A percentile compares a stretch with the other conserved stretches of the same genome.
phyloP scores from a whole-genome alignment of 2,329 filamentous ascomycete species.

The Trichoderma semiorbis region DNA sequence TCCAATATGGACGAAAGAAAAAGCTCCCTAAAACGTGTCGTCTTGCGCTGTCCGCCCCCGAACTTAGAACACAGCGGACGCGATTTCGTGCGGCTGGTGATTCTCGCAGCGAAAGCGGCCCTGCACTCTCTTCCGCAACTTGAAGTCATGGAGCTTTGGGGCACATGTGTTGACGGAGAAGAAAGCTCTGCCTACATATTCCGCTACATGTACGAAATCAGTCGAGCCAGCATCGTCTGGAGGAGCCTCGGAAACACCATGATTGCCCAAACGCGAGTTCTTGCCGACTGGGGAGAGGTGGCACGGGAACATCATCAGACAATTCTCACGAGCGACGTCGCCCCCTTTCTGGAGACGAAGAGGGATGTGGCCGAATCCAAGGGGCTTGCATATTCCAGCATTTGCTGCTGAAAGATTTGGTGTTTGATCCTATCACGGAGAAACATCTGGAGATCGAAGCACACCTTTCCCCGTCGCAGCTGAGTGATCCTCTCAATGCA shows the following conservation, averaged over 20 bases:
- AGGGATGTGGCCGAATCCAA: not conserved
- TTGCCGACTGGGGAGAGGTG: not conserved
- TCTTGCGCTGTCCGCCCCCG: not conserved
- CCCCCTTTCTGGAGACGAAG: not conserved
- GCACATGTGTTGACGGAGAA: not conserved
- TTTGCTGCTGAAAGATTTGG: slow-evolving; percentile 4
- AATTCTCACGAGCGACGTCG: not conserved
- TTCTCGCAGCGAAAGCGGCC: slow-evolving; percentile 3
- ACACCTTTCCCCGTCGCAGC: not conserved
- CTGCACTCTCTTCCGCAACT: slow-evolving; percentile 5
- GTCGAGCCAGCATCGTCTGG: slow-evolving; percentile 8
- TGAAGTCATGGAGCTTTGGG: slow-evolving; percentile 8
- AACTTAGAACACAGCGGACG: not conserved
- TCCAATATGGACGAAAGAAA: not conserved
- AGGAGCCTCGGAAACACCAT: not conserved
- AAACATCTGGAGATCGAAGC: not conserved
- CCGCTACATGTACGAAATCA: not conserved
- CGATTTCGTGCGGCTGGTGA: not conserved
- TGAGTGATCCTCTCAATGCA: not conserved
- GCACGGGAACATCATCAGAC: not conserved
- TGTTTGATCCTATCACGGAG: slow-evolving; percentile 7
- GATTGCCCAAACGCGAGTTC: not conserved
- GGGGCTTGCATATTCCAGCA: not conserved
- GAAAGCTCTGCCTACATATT: slow-evolving; percentile 6
- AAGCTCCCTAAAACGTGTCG: not conserved